Evolutionary conservation across 768 basidiomycete species (phyloP).

Genomic region (Naganishia vaughanmartiniae): DNA sequence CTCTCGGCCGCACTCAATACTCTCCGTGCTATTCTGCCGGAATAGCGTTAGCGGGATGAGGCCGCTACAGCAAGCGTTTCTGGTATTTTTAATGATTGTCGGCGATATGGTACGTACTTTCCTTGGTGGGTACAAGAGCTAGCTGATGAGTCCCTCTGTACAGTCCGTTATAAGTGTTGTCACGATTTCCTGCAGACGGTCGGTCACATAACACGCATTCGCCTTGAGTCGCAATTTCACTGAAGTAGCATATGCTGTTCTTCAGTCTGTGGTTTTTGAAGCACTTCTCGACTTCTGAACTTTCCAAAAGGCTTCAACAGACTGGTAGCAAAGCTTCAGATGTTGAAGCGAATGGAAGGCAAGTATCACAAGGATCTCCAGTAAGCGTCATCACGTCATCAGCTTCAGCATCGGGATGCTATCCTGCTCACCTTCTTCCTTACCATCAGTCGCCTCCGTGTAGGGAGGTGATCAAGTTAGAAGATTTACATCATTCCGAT

Average conservation of each 20-base stretch:
- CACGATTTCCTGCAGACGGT: slow-evolving; percentile 12
- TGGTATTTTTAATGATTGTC: slow-evolving; percentile 31
- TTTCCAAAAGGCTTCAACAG: not conserved
- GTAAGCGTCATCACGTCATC: not conserved
- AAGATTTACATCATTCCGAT: not conserved
- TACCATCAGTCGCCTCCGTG: not conserved
- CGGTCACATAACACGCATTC: not conserved
- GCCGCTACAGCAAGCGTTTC: slow-evolving; percentile 33
- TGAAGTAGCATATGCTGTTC: not conserved
- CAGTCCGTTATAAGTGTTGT: not conserved
- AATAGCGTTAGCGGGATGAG: slow-evolving; percentile 29
- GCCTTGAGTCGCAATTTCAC: no score
- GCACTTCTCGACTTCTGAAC: not conserved
- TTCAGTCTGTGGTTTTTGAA: slow-evolving; percentile 2
- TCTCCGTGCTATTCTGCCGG: not conserved
- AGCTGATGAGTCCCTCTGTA: not conserved
- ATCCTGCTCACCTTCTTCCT: not conserved
- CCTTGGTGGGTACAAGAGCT: not conserved
- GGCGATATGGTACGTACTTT: slow-evolving; percentile 19
- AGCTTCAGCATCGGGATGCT: not conserved
- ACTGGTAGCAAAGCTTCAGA: not conserved
- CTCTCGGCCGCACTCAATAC: no score
- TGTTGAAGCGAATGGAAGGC: not conserved
- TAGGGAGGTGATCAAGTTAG: not conserved
- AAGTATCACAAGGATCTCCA: not conserved